Base-by-base conservation (phyloP, 345 rosid species). In the Firmiana major region DNA sequence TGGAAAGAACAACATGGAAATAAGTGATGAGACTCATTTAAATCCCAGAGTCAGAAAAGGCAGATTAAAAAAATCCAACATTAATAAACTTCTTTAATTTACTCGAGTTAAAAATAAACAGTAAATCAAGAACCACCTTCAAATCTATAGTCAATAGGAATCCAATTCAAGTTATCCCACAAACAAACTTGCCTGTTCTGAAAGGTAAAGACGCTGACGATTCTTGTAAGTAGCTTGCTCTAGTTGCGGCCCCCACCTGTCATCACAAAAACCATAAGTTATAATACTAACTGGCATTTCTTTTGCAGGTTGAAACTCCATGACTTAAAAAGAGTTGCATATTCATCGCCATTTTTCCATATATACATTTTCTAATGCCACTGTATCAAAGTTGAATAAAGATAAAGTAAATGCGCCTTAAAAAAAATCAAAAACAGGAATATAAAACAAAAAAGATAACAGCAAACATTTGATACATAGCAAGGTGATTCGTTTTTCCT, bases 171-270 rank as follows among this genome's bases (percentile, higher is more conserved):
- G 6, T 40, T 22, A 1, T 55, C 42, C 24, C 21, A 59, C 7
- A 57, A 26, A 51, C 36, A 63, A 13, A 67, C 81, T 46, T 67
- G 82, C 97, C 88, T 92, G 97, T 76, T 92, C 97, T 7, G 97
- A 92, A 54, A 92, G 89, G 84, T 92, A 92, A 13, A 92, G 90
- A 54, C 97, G 91, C 82, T 92, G 97, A 57, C 97, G 91, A 87
- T 89, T 90, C 89, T 89, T 92, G 82, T 88, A 86, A 55, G 93
- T 85, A 5, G 91, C 91, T 87, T 91, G 92, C 74, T 92, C 97
- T 21, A 92, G 91, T 87, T 89, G 97, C 0, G 95, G 93, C n/a
- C 97, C 97, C 97, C 97, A 92, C 75, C 97, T 91, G 84, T 11
- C 72, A 78, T 58, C 22, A 38, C 34, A 48, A 72, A 0, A 62